These are phyloP conservation scores for Penicillium sp. DNA, from an alignment of 2,329 filamentous ascomycete genomes.

Conservation along the genomic window DNA sequence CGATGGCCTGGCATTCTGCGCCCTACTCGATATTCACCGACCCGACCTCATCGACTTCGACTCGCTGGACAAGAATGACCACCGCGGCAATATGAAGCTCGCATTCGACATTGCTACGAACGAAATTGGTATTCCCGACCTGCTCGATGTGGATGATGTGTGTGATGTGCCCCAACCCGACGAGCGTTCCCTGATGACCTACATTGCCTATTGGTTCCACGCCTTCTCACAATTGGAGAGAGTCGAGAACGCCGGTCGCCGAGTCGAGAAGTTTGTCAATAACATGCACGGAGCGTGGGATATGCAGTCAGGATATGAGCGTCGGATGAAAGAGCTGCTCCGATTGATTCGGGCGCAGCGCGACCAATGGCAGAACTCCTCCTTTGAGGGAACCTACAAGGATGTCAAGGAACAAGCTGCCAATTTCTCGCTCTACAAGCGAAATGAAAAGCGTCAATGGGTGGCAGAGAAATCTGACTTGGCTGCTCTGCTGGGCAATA, in stretches of 20 bases:
- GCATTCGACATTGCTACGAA: slow-evolving; percentile 95
- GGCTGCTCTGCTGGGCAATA: slow-evolving; percentile 89
- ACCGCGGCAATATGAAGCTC: slow-evolving; percentile 94
- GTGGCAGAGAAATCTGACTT: slow-evolving; percentile 97
- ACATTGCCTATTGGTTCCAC: slow-evolving; percentile 99
- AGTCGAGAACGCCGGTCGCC: slow-evolving; percentile 92
- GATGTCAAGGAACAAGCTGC: slow-evolving; percentile 86
- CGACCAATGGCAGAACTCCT: slow-evolving; percentile 73
- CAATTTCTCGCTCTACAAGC: slow-evolving; percentile 86
- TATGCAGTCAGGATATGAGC: slow-evolving; percentile 96
- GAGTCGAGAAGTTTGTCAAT: slow-evolving; percentile 97
- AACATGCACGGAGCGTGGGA: slow-evolving; percentile 99
- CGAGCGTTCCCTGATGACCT: slow-evolving; percentile 96
- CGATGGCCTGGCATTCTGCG: slow-evolving; percentile 93
- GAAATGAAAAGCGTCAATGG: slow-evolving; percentile 87
- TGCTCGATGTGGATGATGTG: slow-evolving; percentile 97
- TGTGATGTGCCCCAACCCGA: slow-evolving; percentile 95
- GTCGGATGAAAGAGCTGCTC: slow-evolving; percentile 81
- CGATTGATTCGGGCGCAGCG: slow-evolving; percentile 72
- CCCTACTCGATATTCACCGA: slow-evolving; percentile 91
- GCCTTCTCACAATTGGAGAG: slow-evolving; percentile 99
- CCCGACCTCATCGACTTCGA: slow-evolving; percentile 98
- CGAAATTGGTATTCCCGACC: slow-evolving; percentile 93
- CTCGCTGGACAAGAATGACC: slow-evolving; percentile 87
- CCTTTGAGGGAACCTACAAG: slow-evolving; percentile 85